Conservation (phyloP, 805 yeast genomes). For the Cephaloascus fragrans region DNA sequence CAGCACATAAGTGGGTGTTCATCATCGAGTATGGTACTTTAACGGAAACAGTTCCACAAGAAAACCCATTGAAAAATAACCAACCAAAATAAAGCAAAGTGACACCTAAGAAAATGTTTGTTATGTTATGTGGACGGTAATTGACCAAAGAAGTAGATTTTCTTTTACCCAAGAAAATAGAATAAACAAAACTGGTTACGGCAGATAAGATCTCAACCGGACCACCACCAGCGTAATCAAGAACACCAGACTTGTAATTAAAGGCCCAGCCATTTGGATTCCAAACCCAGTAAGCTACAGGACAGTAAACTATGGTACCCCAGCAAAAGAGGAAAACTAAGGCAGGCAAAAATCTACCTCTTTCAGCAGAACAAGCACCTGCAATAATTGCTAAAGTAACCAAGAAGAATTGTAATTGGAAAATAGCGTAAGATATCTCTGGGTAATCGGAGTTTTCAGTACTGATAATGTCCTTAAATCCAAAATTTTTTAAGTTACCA, state of each 20-base stretch:
- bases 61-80: slow-evolving; percentile 92
- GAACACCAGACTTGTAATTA: slow-evolving; percentile 66
- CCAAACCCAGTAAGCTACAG: slow-evolving; percentile 96
- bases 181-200: slow-evolving; percentile 79
- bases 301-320: slow-evolving; percentile 90
- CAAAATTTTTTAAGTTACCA: slow-evolving; percentile 79
- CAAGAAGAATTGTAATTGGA: slow-evolving; percentile 85
- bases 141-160: slow-evolving; percentile 69
- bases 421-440: slow-evolving; percentile 73
- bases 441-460: slow-evolving; percentile 53
- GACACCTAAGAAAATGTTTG: slow-evolving; percentile 85
- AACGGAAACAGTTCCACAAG: slow-evolving; percentile 73
- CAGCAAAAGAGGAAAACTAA: slow-evolving; percentile 76
- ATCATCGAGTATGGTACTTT: slow-evolving; percentile 83
- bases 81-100: slow-evolving; percentile 87
- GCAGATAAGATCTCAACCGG: slow-evolving; percentile 93
- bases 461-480: slow-evolving; percentile 51
- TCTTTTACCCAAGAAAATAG: slow-evolving; percentile 74
- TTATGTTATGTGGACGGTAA: slow-evolving; percentile 91
- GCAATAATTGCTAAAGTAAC: slow-evolving; percentile 89
- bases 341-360: slow-evolving; percentile 83
- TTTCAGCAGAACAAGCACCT: slow-evolving; percentile 81
- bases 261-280: slow-evolving; percentile 89
- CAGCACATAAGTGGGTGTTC: slow-evolving; percentile 87
- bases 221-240: slow-evolving; percentile 98